Percentiles rank a stretch among this genome's conserved stretches.
Evolutionary conservation across 208 protist species (phyloP).

Genomic region (Wallacemonas sp.): DNA sequence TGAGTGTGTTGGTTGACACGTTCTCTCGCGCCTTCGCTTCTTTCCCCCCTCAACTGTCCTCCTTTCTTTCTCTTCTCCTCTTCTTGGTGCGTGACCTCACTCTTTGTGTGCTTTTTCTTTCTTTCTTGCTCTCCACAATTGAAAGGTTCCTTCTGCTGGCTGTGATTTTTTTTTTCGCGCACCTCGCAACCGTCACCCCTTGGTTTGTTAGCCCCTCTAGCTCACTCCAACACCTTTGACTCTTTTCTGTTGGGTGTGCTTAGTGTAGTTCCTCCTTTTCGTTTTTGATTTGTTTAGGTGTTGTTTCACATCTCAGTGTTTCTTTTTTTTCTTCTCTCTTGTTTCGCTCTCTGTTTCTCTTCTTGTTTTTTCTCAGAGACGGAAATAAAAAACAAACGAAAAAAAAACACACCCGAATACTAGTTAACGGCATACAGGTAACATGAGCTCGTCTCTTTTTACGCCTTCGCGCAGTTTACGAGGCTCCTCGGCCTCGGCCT

Average conservation of each 20-base stretch:
- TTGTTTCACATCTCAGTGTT: neutral
- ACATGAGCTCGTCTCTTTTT: neutral
- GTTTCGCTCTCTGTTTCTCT: conserved; percentile 5
- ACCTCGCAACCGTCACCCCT: too few relatives aligned
- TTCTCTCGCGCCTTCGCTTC: neutral
- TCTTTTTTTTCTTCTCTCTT: conserved; percentile 12
- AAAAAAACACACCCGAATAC: too few relatives aligned
- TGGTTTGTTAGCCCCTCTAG: neutral
- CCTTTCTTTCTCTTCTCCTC: conserved; percentile 16
- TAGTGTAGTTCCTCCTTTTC: neutral
- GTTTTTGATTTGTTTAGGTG: neutral
- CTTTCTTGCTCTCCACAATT: too few relatives aligned
- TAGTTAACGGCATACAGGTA: too few relatives aligned
- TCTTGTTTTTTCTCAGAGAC: too few relatives aligned
- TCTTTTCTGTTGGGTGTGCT: too few relatives aligned
- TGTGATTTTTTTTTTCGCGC: too few relatives aligned
- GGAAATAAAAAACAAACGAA: too few relatives aligned
- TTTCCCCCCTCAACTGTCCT: neutral
- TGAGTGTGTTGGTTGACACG: neutral
- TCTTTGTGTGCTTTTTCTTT: neutral
- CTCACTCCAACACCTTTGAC: too few relatives aligned
- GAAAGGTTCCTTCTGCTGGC: too few relatives aligned
- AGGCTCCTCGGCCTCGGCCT: neutral
- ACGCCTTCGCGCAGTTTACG: neutral
- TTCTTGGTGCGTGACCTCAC: neutral